A percentile compares a stretch with the other conserved stretches of the same genome.
These are phyloP conservation scores for Solanum hybrid DNA, from an alignment of 305 asterid genomes.

Conservation along the genomic window DNA sequence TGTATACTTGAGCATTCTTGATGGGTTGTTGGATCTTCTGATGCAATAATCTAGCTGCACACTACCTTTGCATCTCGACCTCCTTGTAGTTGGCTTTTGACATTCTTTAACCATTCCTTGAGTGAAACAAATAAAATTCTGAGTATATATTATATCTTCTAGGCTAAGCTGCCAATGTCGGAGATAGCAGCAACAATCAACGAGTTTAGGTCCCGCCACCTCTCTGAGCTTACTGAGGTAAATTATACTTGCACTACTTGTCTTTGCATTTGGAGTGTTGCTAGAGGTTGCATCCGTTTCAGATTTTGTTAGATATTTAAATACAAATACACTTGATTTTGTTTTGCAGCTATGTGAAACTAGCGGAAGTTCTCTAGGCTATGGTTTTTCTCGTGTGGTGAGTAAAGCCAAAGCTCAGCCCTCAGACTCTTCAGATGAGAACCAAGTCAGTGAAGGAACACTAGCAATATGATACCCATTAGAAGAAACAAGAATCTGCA, in stretches of 20 bases:
- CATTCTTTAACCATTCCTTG: not conserved
- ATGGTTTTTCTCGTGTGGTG: conserved; percentile 59
- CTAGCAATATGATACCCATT: conserved; percentile 20
- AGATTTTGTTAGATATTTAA: not conserved
- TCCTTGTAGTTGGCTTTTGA: not conserved
- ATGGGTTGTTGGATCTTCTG: not conserved
- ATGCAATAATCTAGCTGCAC: not conserved
- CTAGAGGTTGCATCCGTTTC: not conserved
- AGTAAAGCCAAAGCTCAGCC: conserved; percentile 51
- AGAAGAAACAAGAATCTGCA: conserved; percentile 4
- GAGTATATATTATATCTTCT: conserved; percentile 1
- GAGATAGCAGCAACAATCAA: conserved; percentile 95
- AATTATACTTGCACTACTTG: not conserved
- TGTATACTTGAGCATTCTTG: not conserved
- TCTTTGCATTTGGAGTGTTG: not conserved
- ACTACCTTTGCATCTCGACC: not conserved
- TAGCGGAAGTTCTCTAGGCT: conserved; percentile 90
- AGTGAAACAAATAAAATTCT: not conserved
- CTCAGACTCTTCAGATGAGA: conserved; percentile 58
- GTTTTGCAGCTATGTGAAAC: conserved; percentile 64
- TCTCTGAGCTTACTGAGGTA: conserved; percentile 98
- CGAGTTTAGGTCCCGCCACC: conserved; percentile 94
- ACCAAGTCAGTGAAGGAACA: conserved; percentile 55
- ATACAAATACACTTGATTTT: not conserved
- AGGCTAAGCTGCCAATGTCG: conserved; percentile 85